Evolutionary conservation across 192 early-diverging fungal species (phyloP), one percentile per base, ranked within the genome.

Genomic region (Coemansia pectinata): DNA sequence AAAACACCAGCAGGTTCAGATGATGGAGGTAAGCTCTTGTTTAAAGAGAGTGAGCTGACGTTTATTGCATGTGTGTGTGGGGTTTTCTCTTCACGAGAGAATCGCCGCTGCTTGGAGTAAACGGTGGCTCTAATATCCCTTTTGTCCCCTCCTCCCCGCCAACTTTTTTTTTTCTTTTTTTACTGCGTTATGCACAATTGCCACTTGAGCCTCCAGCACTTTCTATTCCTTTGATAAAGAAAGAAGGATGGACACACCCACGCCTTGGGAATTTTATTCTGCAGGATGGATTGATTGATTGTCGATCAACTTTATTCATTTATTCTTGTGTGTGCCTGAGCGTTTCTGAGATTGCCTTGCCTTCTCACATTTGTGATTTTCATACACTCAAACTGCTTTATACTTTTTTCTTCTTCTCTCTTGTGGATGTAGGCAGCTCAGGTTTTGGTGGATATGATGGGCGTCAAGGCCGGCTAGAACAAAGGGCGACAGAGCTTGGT

Each of bases 1-100:
- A 31, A 88, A 88, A 64, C 87, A 88, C 74, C 87, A 88, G 78
- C 87, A 88, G 67, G 87, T 88, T 5, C 87, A 88, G 65, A 88
- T 88, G 87, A 88, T 88, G 87, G 87, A 88, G 85, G 81, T 84
- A 79, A 72, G 85, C 55, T 15, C 10, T 23, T 33, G 29, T 15
- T 33, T 33, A 36, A 36, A 36, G 34, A 36, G 34, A 36, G 34
- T 53, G 25, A 53, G 52, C 38, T 40, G 27, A 53, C 44, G 25
- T 53, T 58, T 58, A 25, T 19, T 57, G 29, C 10, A n/a, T 57
- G 55, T n/a, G 31, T 5, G 17, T 33, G 10, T 19, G n/a, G 60
- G 25, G 14, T 33, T 57, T 57, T 36, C 34, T 36, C 55, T 31
- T 2, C 55, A 62, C 41, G 60, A 40, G 19, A 19, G 55, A 33